Percentiles rank a stretch among this genome's conserved stretches.
These are phyloP conservation scores for Lactifluus hygrophoroides DNA, from an alignment of 768 basidiomycete species.

Conservation along the genomic window DNA sequence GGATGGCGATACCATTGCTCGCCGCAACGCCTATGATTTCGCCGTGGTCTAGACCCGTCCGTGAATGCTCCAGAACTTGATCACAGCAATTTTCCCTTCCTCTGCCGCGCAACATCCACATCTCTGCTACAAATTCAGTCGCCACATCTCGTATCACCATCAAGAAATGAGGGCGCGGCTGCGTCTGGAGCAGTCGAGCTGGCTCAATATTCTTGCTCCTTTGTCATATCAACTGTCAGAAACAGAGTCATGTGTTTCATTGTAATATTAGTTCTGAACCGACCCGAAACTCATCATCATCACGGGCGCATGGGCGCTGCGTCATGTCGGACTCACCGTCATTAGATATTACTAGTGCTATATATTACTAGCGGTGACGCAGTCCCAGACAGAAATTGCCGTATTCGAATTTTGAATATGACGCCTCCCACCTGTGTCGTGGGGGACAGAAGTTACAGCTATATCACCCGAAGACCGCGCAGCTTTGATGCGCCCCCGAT, in stretches of 20 bases:
- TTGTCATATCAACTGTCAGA: not conserved
- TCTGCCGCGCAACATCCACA: slow-evolving; percentile 11
- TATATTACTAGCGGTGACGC: slow-evolving; percentile 13
- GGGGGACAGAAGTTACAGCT: not conserved
- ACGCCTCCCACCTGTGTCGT: not conserved
- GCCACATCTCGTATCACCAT: slow-evolving; percentile 2
- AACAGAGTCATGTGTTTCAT: not conserved
- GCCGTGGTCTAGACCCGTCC: slow-evolving; percentile 13
- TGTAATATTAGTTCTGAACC: not conserved
- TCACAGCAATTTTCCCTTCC: not conserved
- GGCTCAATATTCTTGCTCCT: not conserved
- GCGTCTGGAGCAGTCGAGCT: slow-evolving; percentile 6
- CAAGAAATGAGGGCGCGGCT: not conserved
- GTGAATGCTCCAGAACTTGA: slow-evolving; percentile 13
- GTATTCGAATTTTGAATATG: slow-evolving; percentile 4
- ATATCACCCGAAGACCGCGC: slow-evolving; percentile 5
- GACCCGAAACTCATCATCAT: not conserved
- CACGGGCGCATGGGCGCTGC: not conserved
- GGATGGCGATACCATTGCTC: slow-evolving; percentile 2
- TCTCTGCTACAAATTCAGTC: slow-evolving; percentile 8
- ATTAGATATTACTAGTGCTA: not conserved
- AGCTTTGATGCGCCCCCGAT: slow-evolving; percentile 7
- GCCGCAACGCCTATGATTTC: slow-evolving; percentile 20
- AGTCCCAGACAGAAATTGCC: not conserved
- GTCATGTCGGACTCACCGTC: slow-evolving; percentile 1